phyloP scores from a whole-genome alignment of 305 asterid species.

The Rubia tinctorum region DNA sequence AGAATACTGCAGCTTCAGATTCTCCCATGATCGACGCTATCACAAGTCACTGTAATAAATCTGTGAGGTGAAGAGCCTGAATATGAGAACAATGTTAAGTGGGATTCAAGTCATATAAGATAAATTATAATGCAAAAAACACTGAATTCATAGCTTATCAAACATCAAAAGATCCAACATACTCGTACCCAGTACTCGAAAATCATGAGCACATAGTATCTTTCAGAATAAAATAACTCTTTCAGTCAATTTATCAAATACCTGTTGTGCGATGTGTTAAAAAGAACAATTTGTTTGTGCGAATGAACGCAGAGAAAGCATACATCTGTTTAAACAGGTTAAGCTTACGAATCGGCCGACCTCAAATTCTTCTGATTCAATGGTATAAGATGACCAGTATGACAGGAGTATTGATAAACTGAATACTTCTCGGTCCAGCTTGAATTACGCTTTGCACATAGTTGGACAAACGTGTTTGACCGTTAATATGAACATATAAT shows the following conservation, averaged over 20 bases:
- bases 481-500: too few species aligned
- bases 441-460: too few species aligned
- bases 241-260: background rate
- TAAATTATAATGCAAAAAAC: background rate
- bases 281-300: background rate
- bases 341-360: background rate
- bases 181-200: background rate
- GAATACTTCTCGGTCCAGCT: too few species aligned
- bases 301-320: background rate
- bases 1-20: background rate
- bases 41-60: background rate
- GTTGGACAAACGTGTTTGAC: too few species aligned
- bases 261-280: background rate
- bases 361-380: background rate
- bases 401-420: background rate
- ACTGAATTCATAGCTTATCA: background rate
- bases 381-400: background rate
- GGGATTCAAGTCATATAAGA: background rate
- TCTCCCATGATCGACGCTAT: conserved; percentile 2
- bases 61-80: background rate
- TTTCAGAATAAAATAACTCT: background rate
- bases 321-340: background rate
- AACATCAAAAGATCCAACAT: background rate
- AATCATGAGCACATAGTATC: too few species aligned
- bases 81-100: background rate